Evolutionary conservation across 257 asterid species (phyloP).

Genomic region (Przewalskia tangutica): DNA sequence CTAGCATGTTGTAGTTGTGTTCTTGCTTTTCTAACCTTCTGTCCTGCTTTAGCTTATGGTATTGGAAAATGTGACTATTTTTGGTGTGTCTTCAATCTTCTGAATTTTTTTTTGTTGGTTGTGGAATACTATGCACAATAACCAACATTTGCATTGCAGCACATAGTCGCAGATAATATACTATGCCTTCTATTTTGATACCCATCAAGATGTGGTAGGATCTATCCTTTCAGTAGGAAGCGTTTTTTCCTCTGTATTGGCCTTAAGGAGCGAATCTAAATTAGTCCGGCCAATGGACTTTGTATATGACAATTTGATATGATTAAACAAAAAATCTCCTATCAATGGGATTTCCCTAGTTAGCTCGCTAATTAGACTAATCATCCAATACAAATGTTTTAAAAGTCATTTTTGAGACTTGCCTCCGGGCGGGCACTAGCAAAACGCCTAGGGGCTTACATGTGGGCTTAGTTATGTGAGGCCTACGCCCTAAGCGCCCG

Average conservation of each 20-base stretch:
- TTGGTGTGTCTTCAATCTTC: neutral
- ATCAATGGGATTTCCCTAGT: too few species aligned
- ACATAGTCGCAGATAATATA: neutral
- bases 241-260: too few species aligned
- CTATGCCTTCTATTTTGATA: neutral
- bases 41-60: neutral
- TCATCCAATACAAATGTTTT: too few species aligned
- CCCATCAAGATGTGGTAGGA: neutral
- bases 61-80: neutral
- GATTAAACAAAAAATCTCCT: too few species aligned
- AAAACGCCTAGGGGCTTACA: too few species aligned
- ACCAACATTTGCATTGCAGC: neutral
- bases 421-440: too few species aligned
- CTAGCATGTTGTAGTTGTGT: neutral
- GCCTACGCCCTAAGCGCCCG: too few species aligned
- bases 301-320: neutral
- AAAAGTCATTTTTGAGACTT: too few species aligned
- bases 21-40: neutral
- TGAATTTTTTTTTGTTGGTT: neutral
- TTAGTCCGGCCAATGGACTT: neutral
- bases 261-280: neutral
- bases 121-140: neutral
- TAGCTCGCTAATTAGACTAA: too few species aligned
- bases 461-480: too few species aligned
- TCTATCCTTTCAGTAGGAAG: neutral